Base-by-base conservation (phyloP, 305 asterid species). In the Fraxinus ornus region DNA sequence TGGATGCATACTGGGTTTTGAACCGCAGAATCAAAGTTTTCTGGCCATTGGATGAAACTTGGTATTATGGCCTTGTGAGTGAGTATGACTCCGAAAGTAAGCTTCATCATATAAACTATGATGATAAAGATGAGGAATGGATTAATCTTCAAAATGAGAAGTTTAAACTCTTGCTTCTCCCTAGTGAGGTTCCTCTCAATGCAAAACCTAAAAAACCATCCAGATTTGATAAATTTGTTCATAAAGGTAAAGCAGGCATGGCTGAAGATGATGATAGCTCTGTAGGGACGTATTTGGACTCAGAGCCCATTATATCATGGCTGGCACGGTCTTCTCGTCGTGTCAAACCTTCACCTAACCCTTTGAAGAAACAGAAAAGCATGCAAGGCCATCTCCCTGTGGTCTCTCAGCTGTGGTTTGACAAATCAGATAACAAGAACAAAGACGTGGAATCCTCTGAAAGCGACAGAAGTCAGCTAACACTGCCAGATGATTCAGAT, bases 111-210 rank as follows among this genome's bases (percentile, higher is more conserved):
- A 89, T 97, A 75, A 91, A 97, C 87, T 97, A 97, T 79, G 98
- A 95, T 88, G 99, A 95, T 77, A 87, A 95, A 77, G 99, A 97
- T 82, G 99, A 94, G 87, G 99, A 95, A 85, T 95, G 98, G 98
- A 88, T 97, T 87, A 86, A 93, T 88, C 98, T 97, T 83, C 90
- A 87, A 33, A 89, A 90, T 55, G 98, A 97, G 94, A 94, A 90
- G 85, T 97, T 97, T 75, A 95, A 93, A 82, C 95, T 97, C 82
- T 88, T 97, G 93, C 98, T 95, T 88, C 91, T 93, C 39, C 98
- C 97, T 37, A 85, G 89, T 79, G 99, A 97, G 89, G 91, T 92
- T 86, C 98, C 98, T 64, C 90, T 89, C 83, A 92, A 84, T 86
- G 84, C 74, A n/a, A 89, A 75, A 84, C 77, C 90, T 36, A 84